These are phyloP conservation scores for Neurospora tetrasperma DNA, from an alignment of 495 filamentous ascomycete genomes.

Conservation along the genomic window DNA sequence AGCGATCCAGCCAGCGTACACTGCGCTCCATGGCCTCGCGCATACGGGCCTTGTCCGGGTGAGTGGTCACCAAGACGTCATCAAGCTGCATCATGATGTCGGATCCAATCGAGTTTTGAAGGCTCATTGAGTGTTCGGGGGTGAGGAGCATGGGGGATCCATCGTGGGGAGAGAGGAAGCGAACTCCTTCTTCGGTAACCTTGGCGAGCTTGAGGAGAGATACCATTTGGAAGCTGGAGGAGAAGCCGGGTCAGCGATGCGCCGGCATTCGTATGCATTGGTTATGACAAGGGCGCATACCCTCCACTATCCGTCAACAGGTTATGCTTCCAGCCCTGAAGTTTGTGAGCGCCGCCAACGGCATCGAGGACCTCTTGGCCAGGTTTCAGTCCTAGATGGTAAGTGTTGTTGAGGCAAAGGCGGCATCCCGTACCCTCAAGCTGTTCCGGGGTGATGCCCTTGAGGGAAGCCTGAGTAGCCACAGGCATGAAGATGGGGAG, in stretches of 20 bases:
- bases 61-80: slow-evolving; percentile 92
- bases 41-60: slow-evolving; percentile 77
- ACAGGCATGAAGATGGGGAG: slow-evolving; percentile 97
- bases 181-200: slow-evolving; percentile 90
- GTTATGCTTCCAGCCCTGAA: slow-evolving; percentile 94
- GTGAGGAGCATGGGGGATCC: slow-evolving; percentile 95
- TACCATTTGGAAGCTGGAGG: slow-evolving; percentile 89
- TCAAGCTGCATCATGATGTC: slow-evolving; percentile 99
- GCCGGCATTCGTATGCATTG: not conserved
- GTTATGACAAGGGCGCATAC: slow-evolving; percentile 40
- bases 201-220: slow-evolving; percentile 87
- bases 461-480: slow-evolving; percentile 92
- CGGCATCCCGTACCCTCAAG: slow-evolving; percentile 79
- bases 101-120: slow-evolving; percentile 94
- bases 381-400: slow-evolving; percentile 90
- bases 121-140: slow-evolving; percentile 89
- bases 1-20: slow-evolving; percentile 97
- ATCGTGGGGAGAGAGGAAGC: slow-evolving; percentile 90
- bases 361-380: slow-evolving; percentile 79
- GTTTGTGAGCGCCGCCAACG: slow-evolving; percentile 82
- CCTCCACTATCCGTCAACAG: slow-evolving; percentile 95
- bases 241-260: slow-evolving; percentile 4
- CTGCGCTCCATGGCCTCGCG: slow-evolving; percentile 90
- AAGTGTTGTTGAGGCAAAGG: slow-evolving; percentile 93
- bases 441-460: slow-evolving; percentile 88